phyloP scores from a whole-genome alignment of 768 basidiomycete genomes.

The Baorangia bicolor region DNA sequence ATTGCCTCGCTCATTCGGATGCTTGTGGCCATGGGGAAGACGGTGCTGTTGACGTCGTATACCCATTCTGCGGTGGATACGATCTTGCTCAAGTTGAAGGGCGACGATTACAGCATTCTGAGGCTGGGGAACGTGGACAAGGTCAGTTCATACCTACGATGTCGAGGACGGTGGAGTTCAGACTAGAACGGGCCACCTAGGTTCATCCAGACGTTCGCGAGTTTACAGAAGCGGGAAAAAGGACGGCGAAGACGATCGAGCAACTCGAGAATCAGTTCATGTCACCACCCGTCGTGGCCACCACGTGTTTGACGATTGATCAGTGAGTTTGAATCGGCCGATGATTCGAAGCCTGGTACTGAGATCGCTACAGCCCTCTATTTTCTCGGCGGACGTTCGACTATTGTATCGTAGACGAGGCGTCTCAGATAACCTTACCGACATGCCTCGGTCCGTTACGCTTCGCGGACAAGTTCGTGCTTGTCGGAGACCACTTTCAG shows the following conservation, averaged over 20 bases:
- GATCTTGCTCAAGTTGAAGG: conserved; percentile 80
- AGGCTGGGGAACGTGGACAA: conserved; percentile 91
- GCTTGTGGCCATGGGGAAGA: conserved; percentile 80
- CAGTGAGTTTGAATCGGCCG: conserved; percentile 58
- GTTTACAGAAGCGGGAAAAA: conserved; percentile 62
- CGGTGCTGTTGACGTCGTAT: conserved; percentile 85
- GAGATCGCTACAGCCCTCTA: conserved; percentile 56
- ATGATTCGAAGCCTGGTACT: not conserved
- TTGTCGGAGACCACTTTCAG: conserved; percentile 98
- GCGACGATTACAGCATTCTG: conserved; percentile 71
- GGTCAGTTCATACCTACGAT: conserved; percentile 40
- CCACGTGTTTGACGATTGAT: conserved; percentile 91
- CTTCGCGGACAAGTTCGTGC: conserved; percentile 85
- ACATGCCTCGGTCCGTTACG: conserved; percentile 93
- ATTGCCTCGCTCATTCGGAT: conserved; percentile 84
- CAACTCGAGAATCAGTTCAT: conserved; percentile 82
- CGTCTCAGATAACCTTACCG: conserved; percentile 95
- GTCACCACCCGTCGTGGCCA: conserved; percentile 90
- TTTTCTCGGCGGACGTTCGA: conserved; percentile 88
- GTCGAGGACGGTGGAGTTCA: not conserved
- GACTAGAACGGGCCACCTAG: conserved; percentile 38
- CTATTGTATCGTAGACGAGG: conserved; percentile 97
- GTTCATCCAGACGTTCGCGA: conserved; percentile 79
- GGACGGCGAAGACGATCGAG: conserved; percentile 64
- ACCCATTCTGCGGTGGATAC: conserved; percentile 99